A percentile compares a stretch with the other conserved stretches of the same genome.
phyloP scores from a whole-genome alignment of 2,329 filamentous ascomycete species.

The Colletotrichum ledebouriae region DNA sequence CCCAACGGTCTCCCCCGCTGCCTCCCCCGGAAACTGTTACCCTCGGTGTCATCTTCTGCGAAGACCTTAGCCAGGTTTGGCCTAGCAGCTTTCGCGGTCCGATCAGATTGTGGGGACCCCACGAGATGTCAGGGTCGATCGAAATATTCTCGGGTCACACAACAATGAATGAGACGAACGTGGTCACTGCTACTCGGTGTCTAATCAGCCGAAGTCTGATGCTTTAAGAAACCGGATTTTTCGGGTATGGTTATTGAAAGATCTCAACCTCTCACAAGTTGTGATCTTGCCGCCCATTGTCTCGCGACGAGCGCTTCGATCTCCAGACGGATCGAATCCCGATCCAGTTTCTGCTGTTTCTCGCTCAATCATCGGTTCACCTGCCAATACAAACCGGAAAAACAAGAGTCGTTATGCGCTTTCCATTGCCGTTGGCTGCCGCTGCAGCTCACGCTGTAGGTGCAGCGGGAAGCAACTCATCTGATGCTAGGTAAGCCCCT shows the following conservation, averaged over 20 bases:
- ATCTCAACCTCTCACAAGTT: neutral
- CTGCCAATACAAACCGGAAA: neutral
- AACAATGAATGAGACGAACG: neutral
- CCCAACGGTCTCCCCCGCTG: neutral
- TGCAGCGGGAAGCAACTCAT: neutral
- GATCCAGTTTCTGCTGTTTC: neutral
- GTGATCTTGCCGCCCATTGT: neutral
- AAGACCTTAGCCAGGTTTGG: neutral
- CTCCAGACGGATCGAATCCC: neutral
- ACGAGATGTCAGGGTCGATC: neutral
- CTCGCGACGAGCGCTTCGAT: neutral
- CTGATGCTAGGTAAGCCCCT: neutral
- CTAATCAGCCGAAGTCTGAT: neutral
- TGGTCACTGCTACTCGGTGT: neutral
- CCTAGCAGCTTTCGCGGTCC: neutral
- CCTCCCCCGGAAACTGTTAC: conserved; percentile 19
- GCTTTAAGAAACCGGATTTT: neutral
- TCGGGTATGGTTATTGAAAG: neutral
- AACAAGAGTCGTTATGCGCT: neutral
- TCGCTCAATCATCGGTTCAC: neutral
- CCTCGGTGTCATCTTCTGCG: neutral
- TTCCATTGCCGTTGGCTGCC: conserved; percentile 1
- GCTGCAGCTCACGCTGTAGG: neutral
- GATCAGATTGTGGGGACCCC: neutral
- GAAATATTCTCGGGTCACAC: conserved; percentile 2